A percentile compares a stretch with the other conserved stretches of the same genome.
Evolutionary conservation across 1,284 basidiomycete genomes (phyloP).

Genomic region (Irpex sp.): DNA sequence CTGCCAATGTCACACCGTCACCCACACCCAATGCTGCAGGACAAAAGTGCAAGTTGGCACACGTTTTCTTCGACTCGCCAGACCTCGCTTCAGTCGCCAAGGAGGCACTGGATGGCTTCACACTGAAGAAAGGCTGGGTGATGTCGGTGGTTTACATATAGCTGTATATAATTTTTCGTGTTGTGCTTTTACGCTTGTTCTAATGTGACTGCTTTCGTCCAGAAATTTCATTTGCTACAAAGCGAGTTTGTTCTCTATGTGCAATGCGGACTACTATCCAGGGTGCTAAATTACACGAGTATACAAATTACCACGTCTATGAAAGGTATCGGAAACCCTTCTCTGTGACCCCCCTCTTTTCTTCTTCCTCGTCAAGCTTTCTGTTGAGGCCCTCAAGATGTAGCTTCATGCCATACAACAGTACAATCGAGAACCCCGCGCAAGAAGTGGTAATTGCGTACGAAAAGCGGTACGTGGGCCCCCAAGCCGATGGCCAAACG

Average conservation of each 20-base stretch:
- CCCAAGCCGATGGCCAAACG: slow-evolving; percentile 39
- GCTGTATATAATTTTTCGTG: slow-evolving; percentile 22
- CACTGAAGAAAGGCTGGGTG: slow-evolving; percentile 76
- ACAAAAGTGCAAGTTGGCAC: slow-evolving; percentile 67
- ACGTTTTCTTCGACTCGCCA: slow-evolving; percentile 70
- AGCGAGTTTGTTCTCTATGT: no score
- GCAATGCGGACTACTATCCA: no score
- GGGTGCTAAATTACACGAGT: background rate
- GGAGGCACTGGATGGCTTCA: slow-evolving; percentile 75
- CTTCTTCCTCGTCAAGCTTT: slow-evolving; percentile 28
- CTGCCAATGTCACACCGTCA: slow-evolving; percentile 63
- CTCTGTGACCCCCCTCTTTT: slow-evolving; percentile 23
- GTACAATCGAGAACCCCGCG: slow-evolving; percentile 37
- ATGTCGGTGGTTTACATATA: slow-evolving; percentile 76
- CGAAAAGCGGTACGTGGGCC: slow-evolving; percentile 39
- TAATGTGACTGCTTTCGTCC: background rate
- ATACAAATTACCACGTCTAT: background rate
- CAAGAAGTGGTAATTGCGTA: slow-evolving; percentile 48
- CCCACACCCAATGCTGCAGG: slow-evolving; percentile 62
- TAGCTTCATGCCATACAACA: slow-evolving; percentile 45
- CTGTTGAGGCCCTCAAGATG: slow-evolving; percentile 36
- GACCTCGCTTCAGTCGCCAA: slow-evolving; percentile 74
- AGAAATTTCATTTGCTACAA: background rate
- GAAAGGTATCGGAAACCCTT: slow-evolving; percentile 23
- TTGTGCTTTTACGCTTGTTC: background rate